Percentiles rank a stretch among this genome's conserved stretches.
phyloP scores from a whole-genome alignment of 768 basidiomycete species.

The Serendipita sp. region DNA sequence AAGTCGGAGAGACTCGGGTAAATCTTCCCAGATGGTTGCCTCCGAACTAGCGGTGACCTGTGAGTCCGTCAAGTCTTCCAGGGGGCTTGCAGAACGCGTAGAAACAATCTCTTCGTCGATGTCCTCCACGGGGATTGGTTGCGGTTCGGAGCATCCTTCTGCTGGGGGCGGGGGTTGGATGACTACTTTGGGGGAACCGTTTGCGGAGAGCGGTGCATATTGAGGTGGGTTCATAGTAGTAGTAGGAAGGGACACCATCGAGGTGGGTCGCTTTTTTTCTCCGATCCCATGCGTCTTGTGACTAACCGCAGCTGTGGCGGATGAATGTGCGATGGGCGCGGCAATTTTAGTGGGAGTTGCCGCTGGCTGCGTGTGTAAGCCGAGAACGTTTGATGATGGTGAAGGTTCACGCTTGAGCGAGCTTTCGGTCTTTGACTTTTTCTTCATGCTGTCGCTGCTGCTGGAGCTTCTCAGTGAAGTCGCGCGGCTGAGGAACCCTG shows the following conservation, averaged over 20 bases:
- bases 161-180: background rate
- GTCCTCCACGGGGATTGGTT: background rate
- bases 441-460: background rate
- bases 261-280: too few relatives aligned
- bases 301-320: too few relatives aligned
- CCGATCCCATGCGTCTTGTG: too few relatives aligned
- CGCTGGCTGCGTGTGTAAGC: too few relatives aligned
- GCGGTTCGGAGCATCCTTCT: background rate
- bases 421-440: background rate
- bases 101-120: slow-evolving; percentile 1
- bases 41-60: background rate
- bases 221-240: too few relatives aligned
- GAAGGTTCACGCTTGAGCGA: too few relatives aligned
- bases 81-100: background rate
- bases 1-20: slow-evolving; percentile 2
- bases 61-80: slow-evolving; percentile 1
- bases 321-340: too few relatives aligned
- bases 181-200: background rate
- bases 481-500: background rate
- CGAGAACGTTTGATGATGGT: too few relatives aligned
- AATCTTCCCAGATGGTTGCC: background rate
- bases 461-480: background rate
- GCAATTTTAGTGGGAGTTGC: too few relatives aligned
- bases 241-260: too few relatives aligned
- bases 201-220: background rate